Base-by-base conservation (phyloP, 352 stramenopile genomes). In the Chrysophaeum taylorii region DNA sequence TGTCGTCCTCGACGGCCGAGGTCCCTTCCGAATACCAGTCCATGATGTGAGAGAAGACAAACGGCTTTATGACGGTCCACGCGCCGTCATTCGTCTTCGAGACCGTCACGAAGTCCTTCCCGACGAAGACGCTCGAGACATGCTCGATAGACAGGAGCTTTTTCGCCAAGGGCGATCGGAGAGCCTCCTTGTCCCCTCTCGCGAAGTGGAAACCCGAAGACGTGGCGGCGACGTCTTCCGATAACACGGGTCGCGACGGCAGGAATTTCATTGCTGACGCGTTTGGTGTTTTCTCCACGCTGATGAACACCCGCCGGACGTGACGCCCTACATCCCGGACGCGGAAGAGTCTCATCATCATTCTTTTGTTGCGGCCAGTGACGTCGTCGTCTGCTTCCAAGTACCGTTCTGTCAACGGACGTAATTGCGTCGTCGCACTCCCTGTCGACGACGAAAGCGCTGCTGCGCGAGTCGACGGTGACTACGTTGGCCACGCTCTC, bases 251-350 rank as follows among this genome's bases (percentile, higher is more conserved):
- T 64, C 85, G 82, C 31, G 89, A 90, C 4, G 95, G 94, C 27
- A 98, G 75, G 77, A 99, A 99, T 82, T 99, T 99, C 75, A 99
- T 80, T 72, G 86, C 95, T 78, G 94, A 87, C 53, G 96, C 94
- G 82, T 99, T 99, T 1, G 96, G 96, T 57, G 96, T 99, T 39
- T 88, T 78, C 77, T 96, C 92, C 42, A 94, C 98, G 84, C 98
- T 90, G 78, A 99, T 97, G 82, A 99, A 99, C 75, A 98, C 48
- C 18, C 42, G 15, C 23, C 42, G 42, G 42, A 23, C 42, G n/a
- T n/a, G n/a, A n/a, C n/a, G n/a, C n/a, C n/a, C n/a, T n/a, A n/a
- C n/a, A n/a, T n/a, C n/a, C n/a, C n/a, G n/a, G n/a, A n/a, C n/a
- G n/a, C n/a, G n/a, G n/a, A n/a, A n/a, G n/a, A n/a, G n/a, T n/a